Conservation (phyloP, 116 monocot genomes). For the Thalassia testudinum region DNA sequence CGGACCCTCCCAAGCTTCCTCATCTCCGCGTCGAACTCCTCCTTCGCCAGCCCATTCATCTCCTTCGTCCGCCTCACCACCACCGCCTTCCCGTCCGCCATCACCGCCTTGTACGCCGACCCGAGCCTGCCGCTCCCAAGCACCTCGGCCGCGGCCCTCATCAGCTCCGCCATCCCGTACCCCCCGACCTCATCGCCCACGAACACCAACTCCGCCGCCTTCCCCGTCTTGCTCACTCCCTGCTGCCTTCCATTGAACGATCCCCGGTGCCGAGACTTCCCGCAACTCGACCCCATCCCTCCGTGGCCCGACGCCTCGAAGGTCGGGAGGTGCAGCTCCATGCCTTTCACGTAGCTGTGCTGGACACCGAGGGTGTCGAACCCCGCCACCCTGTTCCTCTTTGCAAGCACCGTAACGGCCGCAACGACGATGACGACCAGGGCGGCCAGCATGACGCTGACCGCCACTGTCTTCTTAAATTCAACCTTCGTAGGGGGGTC, state of each 20-base stretch:
- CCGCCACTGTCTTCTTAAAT: slow-evolving; percentile 2
- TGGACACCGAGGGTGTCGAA: slow-evolving; percentile 16
- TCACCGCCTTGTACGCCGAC: slow-evolving; percentile 48
- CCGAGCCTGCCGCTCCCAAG: slow-evolving; percentile 35
- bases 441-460: background rate
- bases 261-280: background rate
- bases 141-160: slow-evolving; percentile 61
- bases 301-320: background rate
- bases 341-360: background rate
- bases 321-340: background rate
- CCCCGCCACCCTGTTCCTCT: background rate
- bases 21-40: slow-evolving; percentile 42
- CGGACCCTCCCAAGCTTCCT: slow-evolving; percentile 22
- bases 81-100: slow-evolving; percentile 24
- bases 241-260: background rate
- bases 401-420: slow-evolving; percentile 3
- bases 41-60: slow-evolving; percentile 20
- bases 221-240: background rate
- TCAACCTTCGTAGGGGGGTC: background rate
- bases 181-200: slow-evolving; percentile 34
- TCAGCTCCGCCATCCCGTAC: slow-evolving; percentile 32
- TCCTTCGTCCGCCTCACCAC: slow-evolving; percentile 51
- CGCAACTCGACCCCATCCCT: background rate
- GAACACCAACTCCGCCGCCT: slow-evolving; percentile 24
- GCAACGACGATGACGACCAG: slow-evolving; percentile 6